These are phyloP conservation scores for Claviceps quebecensis DNA, from an alignment of 2,329 filamentous ascomycete genomes.

Conservation along the genomic window DNA sequence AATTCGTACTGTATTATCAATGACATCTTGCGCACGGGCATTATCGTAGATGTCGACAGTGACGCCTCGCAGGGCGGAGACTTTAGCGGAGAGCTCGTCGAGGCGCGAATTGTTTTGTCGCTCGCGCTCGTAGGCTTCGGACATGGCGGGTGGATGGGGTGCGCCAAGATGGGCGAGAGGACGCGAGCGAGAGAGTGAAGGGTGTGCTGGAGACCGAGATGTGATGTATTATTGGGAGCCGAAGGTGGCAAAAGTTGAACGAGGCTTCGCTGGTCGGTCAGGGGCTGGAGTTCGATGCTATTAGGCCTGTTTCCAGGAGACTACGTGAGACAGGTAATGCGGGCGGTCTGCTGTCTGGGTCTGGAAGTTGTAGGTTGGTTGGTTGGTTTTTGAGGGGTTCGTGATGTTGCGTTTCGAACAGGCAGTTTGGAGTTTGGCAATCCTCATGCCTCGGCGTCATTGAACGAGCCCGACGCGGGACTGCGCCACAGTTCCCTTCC, in stretches of 20 bases:
- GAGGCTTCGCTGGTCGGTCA: background rate
- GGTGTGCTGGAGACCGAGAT: background rate
- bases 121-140: slow-evolving; percentile 66
- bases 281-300: background rate
- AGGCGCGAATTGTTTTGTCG: slow-evolving; percentile 91
- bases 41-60: slow-evolving; percentile 98
- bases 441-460: too few species aligned
- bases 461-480: too few species aligned
- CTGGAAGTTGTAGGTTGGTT: background rate
- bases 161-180: background rate
- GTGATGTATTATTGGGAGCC: background rate
- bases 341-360: background rate
- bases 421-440: background rate
- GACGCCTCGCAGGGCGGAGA: slow-evolving; percentile 80
- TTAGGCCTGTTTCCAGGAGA: background rate
- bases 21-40: slow-evolving; percentile 72
- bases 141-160: slow-evolving; percentile 33
- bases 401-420: too few species aligned
- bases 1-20: slow-evolving; percentile 64
- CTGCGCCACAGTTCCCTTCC: too few species aligned
- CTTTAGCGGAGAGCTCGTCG: slow-evolving; percentile 79
- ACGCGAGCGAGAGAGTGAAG: background rate
- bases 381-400: background rate
- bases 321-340: background rate
- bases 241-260: too few species aligned